Percentiles rank a stretch among this genome's conserved stretches.
phyloP scores from a whole-genome alignment of 345 rosid species.

The Populus pruinosa region DNA sequence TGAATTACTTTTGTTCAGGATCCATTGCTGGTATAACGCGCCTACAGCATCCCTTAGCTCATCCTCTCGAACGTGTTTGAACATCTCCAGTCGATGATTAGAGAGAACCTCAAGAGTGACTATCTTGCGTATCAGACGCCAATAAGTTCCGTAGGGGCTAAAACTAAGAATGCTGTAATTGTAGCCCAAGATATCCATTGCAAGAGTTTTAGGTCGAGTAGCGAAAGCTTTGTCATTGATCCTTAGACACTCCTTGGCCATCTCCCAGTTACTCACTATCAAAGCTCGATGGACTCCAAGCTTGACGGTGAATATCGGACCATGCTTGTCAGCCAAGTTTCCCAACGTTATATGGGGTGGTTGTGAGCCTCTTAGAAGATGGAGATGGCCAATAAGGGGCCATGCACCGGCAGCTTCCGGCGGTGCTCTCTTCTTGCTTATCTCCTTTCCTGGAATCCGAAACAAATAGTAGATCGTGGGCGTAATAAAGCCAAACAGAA shows the following conservation, averaged over 20 bases:
- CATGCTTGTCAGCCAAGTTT: conserved; percentile 9
- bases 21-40: conserved; percentile 2
- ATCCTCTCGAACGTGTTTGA: conserved; percentile 6
- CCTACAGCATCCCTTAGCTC: background rate
- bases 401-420: conserved; percentile 3
- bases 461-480: background rate
- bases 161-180: conserved; percentile 12
- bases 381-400: conserved; percentile 24
- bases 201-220: background rate
- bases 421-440: background rate
- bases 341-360: conserved; percentile 4
- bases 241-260: conserved; percentile 10
- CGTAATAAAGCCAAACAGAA: background rate
- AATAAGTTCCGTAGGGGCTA: conserved; percentile 2
- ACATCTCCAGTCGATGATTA: conserved; percentile 12
- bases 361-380: background rate
- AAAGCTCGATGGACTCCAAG: conserved; percentile 2
- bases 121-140: conserved; percentile 23
- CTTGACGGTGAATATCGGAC: conserved; percentile 13
- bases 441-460: background rate
- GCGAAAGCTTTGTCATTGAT: conserved; percentile 4
- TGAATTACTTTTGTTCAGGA: background rate
- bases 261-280: background rate
- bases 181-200: conserved; percentile 7
- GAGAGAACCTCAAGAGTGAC: conserved; percentile 19